These are phyloP conservation scores for Plectosphaerella cucumerina DNA, from an alignment of 2,329 filamentous ascomycete genomes.

Conservation along the genomic window DNA sequence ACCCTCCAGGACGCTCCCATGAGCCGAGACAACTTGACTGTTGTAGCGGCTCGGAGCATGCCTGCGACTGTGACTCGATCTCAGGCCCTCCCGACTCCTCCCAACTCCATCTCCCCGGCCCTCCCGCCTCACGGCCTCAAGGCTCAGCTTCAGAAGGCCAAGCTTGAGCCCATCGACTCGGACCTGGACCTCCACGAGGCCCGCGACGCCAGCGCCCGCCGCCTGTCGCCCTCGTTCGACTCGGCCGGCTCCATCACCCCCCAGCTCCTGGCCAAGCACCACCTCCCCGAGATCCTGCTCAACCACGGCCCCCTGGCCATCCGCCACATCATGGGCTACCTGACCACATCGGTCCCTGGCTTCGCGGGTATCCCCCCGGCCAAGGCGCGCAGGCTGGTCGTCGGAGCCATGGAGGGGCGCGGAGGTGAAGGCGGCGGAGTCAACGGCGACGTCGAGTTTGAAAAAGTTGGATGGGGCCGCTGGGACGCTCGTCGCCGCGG, in stretches of 20 bases:
- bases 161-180: constrained; percentile 68
- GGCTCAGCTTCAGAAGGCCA: constrained; percentile 57
- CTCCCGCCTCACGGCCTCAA: constrained; percentile 78
- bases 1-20: constrained; percentile 54
- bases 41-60: constrained; percentile 64
- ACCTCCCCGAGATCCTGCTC: constrained; percentile 86
- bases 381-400: constrained; percentile 86
- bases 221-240: constrained; percentile 53
- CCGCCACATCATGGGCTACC: constrained; percentile 89
- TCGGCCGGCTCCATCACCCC: constrained; percentile 80
- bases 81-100: constrained; percentile 78
- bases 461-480: constrained; percentile 95
- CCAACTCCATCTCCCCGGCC: constrained; percentile 89
- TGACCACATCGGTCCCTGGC: constrained; percentile 89
- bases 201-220: constrained; percentile 38
- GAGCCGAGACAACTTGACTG: constrained; percentile 67
- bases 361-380: constrained; percentile 85
- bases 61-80: constrained; percentile 55
- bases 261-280: constrained; percentile 78
- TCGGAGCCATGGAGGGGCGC: constrained; percentile 84
- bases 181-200: constrained; percentile 81
- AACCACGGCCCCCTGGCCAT: constrained; percentile 89
- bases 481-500: constrained; percentile 83
- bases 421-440: constrained; percentile 55
- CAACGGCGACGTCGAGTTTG: constrained; percentile 74